Evolutionary conservation across 1,139 yeast species (phyloP), one percentile per base, ranked within the genome.

Genomic region (Geotrichum cucujoidarum): DNA sequence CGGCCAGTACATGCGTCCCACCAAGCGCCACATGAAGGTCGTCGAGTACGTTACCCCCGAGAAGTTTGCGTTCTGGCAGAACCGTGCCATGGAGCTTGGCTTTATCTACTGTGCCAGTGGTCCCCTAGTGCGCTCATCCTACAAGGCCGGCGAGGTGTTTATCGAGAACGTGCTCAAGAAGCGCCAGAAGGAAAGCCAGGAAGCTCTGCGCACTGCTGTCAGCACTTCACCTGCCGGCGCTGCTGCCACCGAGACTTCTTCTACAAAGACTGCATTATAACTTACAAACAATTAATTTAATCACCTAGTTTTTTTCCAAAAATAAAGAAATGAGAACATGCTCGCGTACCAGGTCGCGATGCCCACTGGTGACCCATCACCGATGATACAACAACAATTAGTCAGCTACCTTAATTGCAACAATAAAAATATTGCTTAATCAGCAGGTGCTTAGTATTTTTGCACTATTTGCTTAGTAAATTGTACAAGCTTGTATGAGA

Each of bases 1-100:
- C 68, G 99, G 99, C 36, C 99, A 94, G 69, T 94, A 94, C 68
- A 94, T 94, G 99, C 79, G 97, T 63, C 99, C 99, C 39, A 94
- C 99, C 1, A 92, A 87, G 70, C 81, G 97, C 62, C 99, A 94
- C 66, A 88, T 94, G 95, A 90, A 90, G 71, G 99, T 94, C 36
- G 97, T 88, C 18, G 97, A 92, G 57, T 94, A 94, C 61, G 78
- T 92, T 20, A 83, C 81, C n/a, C 98, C 98, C 0, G 97, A 86
- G 57, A 89, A 87, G 65, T 94, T 94, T 64, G 95, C 89, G 53
- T 75, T 83, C 65, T 94, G 98, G 98, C 87, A 83, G 64, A 81
- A 85, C 53, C 76, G 75, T 20, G 98, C 98, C 0, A 74, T 86
- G 64, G 88, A 84, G 40, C 71, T 90, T 79, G 98, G 98, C 1